Percentiles rank a stretch among this genome's conserved stretches.
These are phyloP conservation scores for Sporothrix variecibatus DNA, from an alignment of 2,329 filamentous ascomycete genomes.

Conservation along the genomic window DNA sequence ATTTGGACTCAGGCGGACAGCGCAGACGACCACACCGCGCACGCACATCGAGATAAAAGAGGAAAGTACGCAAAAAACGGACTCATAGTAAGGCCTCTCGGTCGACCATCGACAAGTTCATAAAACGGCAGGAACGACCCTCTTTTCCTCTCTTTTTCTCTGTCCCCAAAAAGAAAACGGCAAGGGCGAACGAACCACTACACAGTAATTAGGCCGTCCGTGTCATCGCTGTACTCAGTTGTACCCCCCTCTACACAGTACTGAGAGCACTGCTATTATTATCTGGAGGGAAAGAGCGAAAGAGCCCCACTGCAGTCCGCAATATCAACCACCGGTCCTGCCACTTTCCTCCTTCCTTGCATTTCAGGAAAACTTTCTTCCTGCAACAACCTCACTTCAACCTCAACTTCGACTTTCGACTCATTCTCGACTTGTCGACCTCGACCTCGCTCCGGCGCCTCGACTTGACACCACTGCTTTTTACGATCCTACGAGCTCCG, in stretches of 20 bases:
- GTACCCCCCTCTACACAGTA: neutral
- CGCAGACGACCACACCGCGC: slow-evolving; percentile 20
- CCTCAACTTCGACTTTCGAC: neutral
- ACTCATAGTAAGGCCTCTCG: neutral
- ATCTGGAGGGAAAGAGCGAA: neutral
- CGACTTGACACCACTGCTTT: neutral
- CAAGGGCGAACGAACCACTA: neutral
- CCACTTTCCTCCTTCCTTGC: slow-evolving; percentile 12
- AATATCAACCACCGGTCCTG: slow-evolving; percentile 1
- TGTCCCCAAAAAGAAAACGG: neutral
- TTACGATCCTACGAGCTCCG: neutral
- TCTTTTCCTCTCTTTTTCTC: neutral
- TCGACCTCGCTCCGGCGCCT: neutral
- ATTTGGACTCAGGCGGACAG: slow-evolving; percentile 18
- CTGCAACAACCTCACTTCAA: neutral
- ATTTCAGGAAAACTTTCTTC: slow-evolving; percentile 12
- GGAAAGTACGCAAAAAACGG: slow-evolving; percentile 15
- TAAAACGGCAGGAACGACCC: slow-evolving; percentile 25
- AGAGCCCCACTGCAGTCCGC: neutral
- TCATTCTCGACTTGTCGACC: neutral
- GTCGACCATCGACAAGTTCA: neutral
- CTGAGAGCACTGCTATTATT: neutral
- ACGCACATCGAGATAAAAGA: neutral
- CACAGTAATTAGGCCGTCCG: neutral
- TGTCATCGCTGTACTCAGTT: neutral